phyloP scores from a whole-genome alignment of 179 eudicot species.

The Sideroxylon spinosum region DNA sequence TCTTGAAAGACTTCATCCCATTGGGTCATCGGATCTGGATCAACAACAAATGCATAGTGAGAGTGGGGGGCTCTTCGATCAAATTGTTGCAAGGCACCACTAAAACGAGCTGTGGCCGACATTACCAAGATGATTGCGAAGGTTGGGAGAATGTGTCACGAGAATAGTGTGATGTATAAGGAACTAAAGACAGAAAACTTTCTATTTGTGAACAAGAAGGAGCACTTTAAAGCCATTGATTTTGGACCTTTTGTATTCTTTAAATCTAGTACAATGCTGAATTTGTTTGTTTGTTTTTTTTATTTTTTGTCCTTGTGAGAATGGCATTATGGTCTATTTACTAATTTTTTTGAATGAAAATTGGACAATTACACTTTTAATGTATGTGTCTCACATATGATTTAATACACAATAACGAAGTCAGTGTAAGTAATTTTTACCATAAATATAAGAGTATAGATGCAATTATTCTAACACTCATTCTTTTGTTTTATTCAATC shows the following conservation, averaged over 20 bases:
- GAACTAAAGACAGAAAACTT: conserved; percentile 91
- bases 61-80: conserved; percentile 78
- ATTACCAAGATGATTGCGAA: conserved; percentile 65
- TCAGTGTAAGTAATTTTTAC: too few relatives aligned
- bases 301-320: too few relatives aligned
- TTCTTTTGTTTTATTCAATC: too few relatives aligned
- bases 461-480: too few relatives aligned
- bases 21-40: conserved; percentile 42
- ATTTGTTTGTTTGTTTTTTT: not conserved
- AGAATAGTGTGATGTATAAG: conserved; percentile 74
- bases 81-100: conserved; percentile 81
- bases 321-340: too few relatives aligned
- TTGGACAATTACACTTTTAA: too few relatives aligned
- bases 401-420: too few relatives aligned
- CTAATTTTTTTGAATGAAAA: too few relatives aligned
- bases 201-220: conserved; percentile 76
- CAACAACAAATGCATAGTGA: conserved; percentile 59
- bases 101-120: conserved; percentile 72
- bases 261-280: conserved; percentile 50
- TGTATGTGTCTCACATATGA: too few relatives aligned
- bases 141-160: conserved; percentile 76
- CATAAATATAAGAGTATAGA: too few relatives aligned
- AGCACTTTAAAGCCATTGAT: conserved; percentile 79
- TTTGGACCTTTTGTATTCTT: conserved; percentile 84
- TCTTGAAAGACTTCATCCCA: conserved; percentile 39